Conservation (phyloP, 2,329 filamentous ascomycete genomes). For the Hypomyces rosellus region DNA sequence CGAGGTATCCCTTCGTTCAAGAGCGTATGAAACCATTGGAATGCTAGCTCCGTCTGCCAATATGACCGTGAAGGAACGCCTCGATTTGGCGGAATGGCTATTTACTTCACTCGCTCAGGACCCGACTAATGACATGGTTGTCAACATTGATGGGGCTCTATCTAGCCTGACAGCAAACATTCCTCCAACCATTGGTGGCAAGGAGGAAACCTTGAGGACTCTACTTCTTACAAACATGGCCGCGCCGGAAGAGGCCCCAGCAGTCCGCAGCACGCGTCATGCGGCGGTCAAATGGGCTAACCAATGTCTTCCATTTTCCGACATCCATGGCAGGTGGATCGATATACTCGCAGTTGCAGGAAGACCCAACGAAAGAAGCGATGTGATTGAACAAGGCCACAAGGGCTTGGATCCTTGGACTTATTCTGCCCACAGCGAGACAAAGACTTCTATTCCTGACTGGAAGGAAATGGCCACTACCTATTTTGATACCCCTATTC, state of each 20-base stretch:
- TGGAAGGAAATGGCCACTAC: slow-evolving; percentile 45
- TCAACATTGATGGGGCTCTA: slow-evolving; percentile 84
- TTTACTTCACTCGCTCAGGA: slow-evolving; percentile 80
- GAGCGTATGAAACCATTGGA: slow-evolving; percentile 87
- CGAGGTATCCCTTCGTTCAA: slow-evolving; percentile 62
- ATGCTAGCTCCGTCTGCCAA: slow-evolving; percentile 63
- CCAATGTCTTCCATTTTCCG: slow-evolving; percentile 72
- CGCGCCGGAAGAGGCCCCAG: slow-evolving; percentile 40
- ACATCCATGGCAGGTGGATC: slow-evolving; percentile 78
- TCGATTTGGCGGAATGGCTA: slow-evolving; percentile 62
- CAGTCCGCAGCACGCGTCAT: slow-evolving; percentile 70
- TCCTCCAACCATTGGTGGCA: slow-evolving; percentile 23
- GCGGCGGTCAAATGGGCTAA: slow-evolving; percentile 86
- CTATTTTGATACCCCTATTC: slow-evolving; percentile 41
- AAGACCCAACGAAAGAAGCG: slow-evolving; percentile 61
- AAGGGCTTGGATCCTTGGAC: slow-evolving; percentile 73
- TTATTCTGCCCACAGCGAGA: slow-evolving; percentile 39
- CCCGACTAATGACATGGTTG: slow-evolving; percentile 64
- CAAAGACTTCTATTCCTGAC: slow-evolving; percentile 37
- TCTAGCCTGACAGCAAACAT: slow-evolving; percentile 60
- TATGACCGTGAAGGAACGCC: slow-evolving; percentile 47
- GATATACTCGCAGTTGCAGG: slow-evolving; percentile 74
- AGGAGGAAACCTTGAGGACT: slow-evolving; percentile 31
- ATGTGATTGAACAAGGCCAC: slow-evolving; percentile 82
- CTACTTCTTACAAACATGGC: slow-evolving; percentile 66